These are phyloP conservation scores for Syzygium grande DNA, from an alignment of 345 rosid species.

Conservation along the genomic window DNA sequence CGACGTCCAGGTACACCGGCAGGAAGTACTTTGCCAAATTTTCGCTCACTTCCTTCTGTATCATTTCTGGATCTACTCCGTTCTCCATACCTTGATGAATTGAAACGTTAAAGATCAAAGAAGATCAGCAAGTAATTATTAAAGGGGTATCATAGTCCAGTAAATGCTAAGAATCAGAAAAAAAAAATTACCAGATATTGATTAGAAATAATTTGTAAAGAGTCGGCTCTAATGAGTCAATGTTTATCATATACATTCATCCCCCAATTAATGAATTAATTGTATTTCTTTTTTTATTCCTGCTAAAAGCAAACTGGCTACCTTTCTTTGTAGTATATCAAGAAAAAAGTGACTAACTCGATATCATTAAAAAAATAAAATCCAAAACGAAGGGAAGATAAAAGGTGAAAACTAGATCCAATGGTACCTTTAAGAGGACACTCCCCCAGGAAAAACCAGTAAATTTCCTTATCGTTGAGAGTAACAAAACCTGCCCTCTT, in stretches of 20 bases:
- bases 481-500: constrained; percentile 20
- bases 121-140: background rate
- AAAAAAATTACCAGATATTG: background rate
- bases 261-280: background rate
- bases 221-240: background rate
- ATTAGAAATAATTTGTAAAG: background rate
- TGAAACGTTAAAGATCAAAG: background rate
- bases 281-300: background rate
- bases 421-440: constrained; percentile 9
- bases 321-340: background rate
- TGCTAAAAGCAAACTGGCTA: background rate
- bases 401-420: background rate
- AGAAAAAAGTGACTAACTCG: background rate
- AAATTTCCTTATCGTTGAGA: constrained; percentile 20
- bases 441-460: constrained; percentile 7
- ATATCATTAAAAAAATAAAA: background rate
- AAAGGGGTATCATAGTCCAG: background rate
- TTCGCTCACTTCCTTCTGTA: constrained; percentile 10
- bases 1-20: constrained; percentile 5
- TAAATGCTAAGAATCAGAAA: background rate
- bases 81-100: background rate
- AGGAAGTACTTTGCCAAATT: constrained; percentile 17
- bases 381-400: background rate
- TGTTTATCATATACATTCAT: background rate
- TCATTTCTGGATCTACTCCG: background rate